Base-by-base conservation (phyloP, 768 basidiomycete species). In the Terana coerulea region DNA sequence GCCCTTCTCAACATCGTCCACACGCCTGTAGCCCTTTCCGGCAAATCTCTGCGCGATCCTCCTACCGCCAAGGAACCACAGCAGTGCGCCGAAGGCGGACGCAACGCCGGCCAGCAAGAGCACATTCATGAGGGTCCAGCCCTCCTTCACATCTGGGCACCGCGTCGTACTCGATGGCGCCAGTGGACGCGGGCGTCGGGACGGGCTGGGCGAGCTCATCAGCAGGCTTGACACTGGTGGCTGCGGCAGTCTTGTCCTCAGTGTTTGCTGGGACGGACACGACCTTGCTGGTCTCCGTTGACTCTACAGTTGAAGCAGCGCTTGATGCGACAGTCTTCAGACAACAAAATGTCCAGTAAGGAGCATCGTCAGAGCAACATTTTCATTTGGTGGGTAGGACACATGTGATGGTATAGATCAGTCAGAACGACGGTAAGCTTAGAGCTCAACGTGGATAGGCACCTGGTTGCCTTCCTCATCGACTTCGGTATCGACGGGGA, bases 381-480 rank as follows among this genome's bases (percentile, higher is more conserved):
- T 67, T 65, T 63, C 60, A 64, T 66, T 59, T 54, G 33, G 39
- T n/a, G 58, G 49, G 57, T 59, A 55, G 34, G 33, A 48, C 50
- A 61, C 58, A 62, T 56, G 49, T 62, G 44, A 47, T 40, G 35
- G 37, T 37, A 14, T 19, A 42, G n/a, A 51, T 17, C 28, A 44
- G 58, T 55, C 57, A 55, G 51, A 48, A 52, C 17, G 33, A 40
- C 45, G 35, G 54, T 59, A 58, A 37, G 55, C 53, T 85, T 80
- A 98, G 67, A 98, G 92, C 83, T 98, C 95, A 81, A 81, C 88
- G 66, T 83, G 92, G 62, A 90, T 70, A 72, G 93, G 95, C 83
- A 95, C 91, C 91, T 95, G 76, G 55, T 90, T 86, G 65, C 84
- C 88, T 49, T 86, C 78, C 49, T 69, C 70, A 55, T 87, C 86